Conservation (phyloP, 2,329 filamentous ascomycete species). For the Neonectria punicea region DNA sequence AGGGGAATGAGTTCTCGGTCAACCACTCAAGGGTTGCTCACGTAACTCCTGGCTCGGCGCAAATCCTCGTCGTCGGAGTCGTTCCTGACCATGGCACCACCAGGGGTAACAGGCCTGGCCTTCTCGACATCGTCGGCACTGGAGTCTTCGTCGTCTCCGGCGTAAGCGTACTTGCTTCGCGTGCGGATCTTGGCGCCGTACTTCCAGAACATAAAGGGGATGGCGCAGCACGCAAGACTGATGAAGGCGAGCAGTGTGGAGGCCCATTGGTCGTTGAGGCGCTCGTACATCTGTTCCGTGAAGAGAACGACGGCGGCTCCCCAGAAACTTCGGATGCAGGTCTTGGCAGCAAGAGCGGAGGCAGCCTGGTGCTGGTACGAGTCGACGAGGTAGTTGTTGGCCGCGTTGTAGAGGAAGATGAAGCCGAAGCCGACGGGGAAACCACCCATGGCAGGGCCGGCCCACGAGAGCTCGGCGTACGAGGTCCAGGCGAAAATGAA, state of each 20-base stretch:
- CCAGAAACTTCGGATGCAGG: constrained; percentile 82
- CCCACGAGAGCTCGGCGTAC: constrained; percentile 73
- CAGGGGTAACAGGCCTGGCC: constrained; percentile 41
- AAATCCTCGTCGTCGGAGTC: constrained; percentile 52
- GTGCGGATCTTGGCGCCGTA: constrained; percentile 78
- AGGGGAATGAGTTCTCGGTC: background rate
- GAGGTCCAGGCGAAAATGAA: constrained; percentile 72
- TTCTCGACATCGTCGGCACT: constrained; percentile 52
- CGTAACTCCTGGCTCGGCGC: constrained; percentile 57
- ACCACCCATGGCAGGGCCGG: constrained; percentile 77
- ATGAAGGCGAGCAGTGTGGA: constrained; percentile 78
- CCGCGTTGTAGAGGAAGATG: constrained; percentile 85
- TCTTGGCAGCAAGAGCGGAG: constrained; percentile 84
- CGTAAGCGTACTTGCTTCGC: constrained; percentile 78
- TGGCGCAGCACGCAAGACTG: constrained; percentile 79
- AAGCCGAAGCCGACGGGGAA: constrained; percentile 81
- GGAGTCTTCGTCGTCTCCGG: constrained; percentile 59
- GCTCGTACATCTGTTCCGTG: constrained; percentile 82
- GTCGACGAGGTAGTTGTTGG: constrained; percentile 78
- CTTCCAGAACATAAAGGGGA: constrained; percentile 85
- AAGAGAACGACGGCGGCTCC: constrained; percentile 82
- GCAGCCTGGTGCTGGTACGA: constrained; percentile 78
- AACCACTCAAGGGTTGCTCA: constrained; percentile 54
- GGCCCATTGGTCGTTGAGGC: constrained; percentile 81
- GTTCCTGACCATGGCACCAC: constrained; percentile 43